Evolutionary conservation across 768 basidiomycete genomes (phyloP), one percentile per base, ranked within the genome.

Genomic region (Boletus edulis): DNA sequence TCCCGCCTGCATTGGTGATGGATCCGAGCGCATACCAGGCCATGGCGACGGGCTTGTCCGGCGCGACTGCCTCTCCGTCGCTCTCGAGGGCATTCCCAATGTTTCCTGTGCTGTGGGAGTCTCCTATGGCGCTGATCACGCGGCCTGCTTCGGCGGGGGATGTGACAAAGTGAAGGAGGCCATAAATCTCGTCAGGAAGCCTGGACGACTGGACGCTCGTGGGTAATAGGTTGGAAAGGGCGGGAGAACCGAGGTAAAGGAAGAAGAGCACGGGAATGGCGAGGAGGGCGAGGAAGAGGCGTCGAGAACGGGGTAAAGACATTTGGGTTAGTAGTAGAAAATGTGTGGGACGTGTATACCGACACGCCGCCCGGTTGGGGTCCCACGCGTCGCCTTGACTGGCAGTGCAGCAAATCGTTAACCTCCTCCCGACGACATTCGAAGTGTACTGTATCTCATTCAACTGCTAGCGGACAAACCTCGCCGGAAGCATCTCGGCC

Each of bases 91-190:
- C 27, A 14, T 35, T 13, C 7, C 1, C 34, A 2, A 14, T 13
- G 34, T 13, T 35, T 35, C 0, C 34, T 11, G 34, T 2, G 40
- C 29, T 29, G 29, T 13, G 1, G 42, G 15, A 14, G 27, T 75
- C 69, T 5, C 73, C 68, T 0, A 44, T 37, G 4, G 42, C 29
- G 27, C 3, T 37, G 34, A 67, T 12, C n/a, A 61, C 43, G 0
- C 67, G 54, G 18, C 47, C 57, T 31, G 58, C 54, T 18, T 68
- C 67, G 39, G 62, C 61, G 7, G 67, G 59, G 31, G 78, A 75
- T 0, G 82, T 82, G 31, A 86, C 80, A 41, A 90, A 76, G 62
- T 86, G 78, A 31, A 90, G 72, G n/a, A 91, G 73, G 0, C 86
- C 89, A 51, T 84, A 87, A 27, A 90, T 81, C 68, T 91, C 89